phyloP scores from a whole-genome alignment of 768 basidiomycete species.

The Leccinum imitatum region DNA sequence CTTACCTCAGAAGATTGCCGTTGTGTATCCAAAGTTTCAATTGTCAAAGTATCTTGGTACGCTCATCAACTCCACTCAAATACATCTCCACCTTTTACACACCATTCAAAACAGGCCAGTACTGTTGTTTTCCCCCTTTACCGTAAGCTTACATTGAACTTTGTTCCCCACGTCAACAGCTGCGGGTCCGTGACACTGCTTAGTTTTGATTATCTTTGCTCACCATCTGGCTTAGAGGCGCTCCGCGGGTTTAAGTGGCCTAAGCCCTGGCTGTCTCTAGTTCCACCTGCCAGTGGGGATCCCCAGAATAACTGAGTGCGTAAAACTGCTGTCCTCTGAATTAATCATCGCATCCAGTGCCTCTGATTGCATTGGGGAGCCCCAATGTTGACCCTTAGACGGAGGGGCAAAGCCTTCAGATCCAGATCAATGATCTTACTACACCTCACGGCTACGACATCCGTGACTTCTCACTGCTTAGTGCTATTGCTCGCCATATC shows the following conservation, averaged over 20 bases:
- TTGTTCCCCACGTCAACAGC: neutral
- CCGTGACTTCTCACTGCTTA: slow-evolving; percentile 91
- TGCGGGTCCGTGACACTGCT: neutral
- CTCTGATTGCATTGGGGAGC: slow-evolving; percentile 36
- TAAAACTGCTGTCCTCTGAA: slow-evolving; percentile 45
- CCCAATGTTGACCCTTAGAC: slow-evolving; percentile 32
- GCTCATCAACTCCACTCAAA: neutral
- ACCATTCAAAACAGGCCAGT: neutral
- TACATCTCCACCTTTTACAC: neutral
- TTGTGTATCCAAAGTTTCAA: neutral
- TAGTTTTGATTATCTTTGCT: neutral
- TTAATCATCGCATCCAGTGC: slow-evolving; percentile 35
- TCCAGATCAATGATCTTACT: neutral
- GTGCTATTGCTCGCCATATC: slow-evolving; percentile 81
- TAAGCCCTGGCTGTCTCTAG: neutral
- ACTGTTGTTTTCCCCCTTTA: neutral
- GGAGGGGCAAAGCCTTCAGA: neutral
- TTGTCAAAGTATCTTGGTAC: neutral
- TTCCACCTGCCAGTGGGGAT: slow-evolving; percentile 50
- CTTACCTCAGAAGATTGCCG: neutral
- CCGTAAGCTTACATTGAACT: neutral
- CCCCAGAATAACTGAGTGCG: slow-evolving; percentile 40
- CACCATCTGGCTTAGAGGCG: slow-evolving; percentile 13
- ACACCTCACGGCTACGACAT: slow-evolving; percentile 49
- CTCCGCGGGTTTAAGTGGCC: slow-evolving; percentile 37